A percentile compares a stretch with the other conserved stretches of the same genome.
Conservation (phyloP, 805 yeast species). For the Starmera dryadoides region DNA sequence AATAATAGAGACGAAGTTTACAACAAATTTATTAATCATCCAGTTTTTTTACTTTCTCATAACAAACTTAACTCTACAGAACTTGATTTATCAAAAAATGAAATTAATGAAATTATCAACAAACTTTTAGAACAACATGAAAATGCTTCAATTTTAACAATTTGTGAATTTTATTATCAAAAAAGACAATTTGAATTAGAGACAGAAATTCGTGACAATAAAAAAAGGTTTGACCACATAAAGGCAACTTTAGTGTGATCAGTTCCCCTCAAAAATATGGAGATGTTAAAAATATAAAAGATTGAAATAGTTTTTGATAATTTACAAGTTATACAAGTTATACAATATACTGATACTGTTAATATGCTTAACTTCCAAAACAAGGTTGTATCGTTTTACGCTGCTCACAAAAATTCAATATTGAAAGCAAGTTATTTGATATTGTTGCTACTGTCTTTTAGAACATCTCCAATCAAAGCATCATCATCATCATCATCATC, state of each 20-base stretch:
- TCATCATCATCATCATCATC: neutral
- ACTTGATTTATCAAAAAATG: neutral
- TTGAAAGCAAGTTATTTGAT: constrained; percentile 1
- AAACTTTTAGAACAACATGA: neutral
- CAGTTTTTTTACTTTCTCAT: constrained; percentile 17
- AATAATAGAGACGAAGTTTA: constrained; percentile 6
- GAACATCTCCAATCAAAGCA: neutral
- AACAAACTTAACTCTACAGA: constrained; percentile 10
- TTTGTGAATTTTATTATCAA: constrained; percentile 16
- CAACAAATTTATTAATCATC: constrained; percentile 9
- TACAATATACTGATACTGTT: too few species aligned
- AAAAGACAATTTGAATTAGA: constrained; percentile 10
- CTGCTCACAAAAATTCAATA: neutral
- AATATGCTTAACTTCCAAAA: neutral
- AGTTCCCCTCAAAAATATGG: too few species aligned
- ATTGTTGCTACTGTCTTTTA: neutral
- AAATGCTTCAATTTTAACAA: constrained; percentile 5
- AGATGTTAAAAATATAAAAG: too few species aligned
- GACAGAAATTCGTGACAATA: constrained; percentile 5
- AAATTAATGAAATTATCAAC: neutral
- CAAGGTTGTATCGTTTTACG: neutral
- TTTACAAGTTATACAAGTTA: too few species aligned
- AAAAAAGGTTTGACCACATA: constrained; percentile 5
- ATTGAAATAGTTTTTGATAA: too few species aligned
- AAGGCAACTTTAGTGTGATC: neutral